Base-by-base conservation (phyloP, 192 early-diverging fungal species). In the Funneliformis mosseae region DNA sequence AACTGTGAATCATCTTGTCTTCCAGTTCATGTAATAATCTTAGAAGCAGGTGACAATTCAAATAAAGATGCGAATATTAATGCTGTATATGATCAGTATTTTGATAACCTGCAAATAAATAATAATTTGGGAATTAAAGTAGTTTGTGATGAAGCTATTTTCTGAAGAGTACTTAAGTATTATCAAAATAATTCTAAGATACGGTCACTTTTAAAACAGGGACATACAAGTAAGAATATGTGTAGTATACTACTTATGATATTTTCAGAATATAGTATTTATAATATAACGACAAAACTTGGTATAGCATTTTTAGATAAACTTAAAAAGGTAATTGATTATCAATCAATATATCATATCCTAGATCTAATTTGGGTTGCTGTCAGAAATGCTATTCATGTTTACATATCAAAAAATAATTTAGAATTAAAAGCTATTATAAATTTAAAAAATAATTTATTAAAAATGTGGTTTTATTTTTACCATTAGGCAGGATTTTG, bases 401-500 rank as follows among this genome's bases (percentile, higher is more conserved):
- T n/a, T n/a, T 41, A 45, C 18, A 43, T 71, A 25, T 23, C 0
- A 43, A 71, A 71, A 71, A 71, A 39, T 8, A 39, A 42, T 41
- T 45, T 21, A 71, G 18, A 45, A 71, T 39, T 71, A 12, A 11
- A 45, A 23, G 25, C 38, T 76, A 50, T 76, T 27, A 23, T 18
- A 46, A 33, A 60, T 60, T 14, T 5, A 7, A 25, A 38, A 16
- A 76, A 76, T 55, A 33, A 61, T 59, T 11, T 76, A 39, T 21
- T 76, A 8, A 76, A 38, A 38, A 27, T 42, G 21, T 76, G 55
- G 55, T 59, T 55, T 76, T 60, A 61, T 61, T 76, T 42, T 76
- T 76, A 55, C 25, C 8, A 2, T 39, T 76, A 8, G 74, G 5
- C 9, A 14, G 46, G 3, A 11, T 18, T 43, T 12, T 76, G 55